Percentiles rank a stretch among this genome's conserved stretches.
phyloP scores from a whole-genome alignment of 31 red algal genomes.

The Asparagopsis taxiformis region DNA sequence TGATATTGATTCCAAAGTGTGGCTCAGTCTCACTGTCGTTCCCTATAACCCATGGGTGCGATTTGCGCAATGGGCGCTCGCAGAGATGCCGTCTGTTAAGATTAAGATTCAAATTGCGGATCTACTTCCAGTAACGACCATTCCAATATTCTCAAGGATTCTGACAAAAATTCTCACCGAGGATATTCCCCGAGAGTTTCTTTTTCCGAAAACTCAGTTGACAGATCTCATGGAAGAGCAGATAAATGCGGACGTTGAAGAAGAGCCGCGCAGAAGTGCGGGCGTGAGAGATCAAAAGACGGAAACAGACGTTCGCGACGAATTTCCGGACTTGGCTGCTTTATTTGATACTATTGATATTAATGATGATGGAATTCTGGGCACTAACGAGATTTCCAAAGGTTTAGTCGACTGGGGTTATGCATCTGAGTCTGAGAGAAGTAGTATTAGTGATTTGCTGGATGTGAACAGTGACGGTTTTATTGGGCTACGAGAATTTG shows the following conservation, averaged over 20 bases:
- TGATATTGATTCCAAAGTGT: slow-evolving; percentile 49
- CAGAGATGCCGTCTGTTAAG: slow-evolving; percentile 37
- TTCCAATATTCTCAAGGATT: slow-evolving; percentile 50
- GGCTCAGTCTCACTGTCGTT: slow-evolving; percentile 49
- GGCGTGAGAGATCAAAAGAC: slow-evolving; percentile 14
- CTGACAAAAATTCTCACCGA: slow-evolving; percentile 43
- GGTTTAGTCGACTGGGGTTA: slow-evolving; percentile 71
- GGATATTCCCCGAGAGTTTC: slow-evolving; percentile 55
- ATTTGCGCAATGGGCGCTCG: slow-evolving; percentile 55
- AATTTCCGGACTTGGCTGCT: slow-evolving; percentile 14
- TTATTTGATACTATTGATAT: slow-evolving; percentile 60
- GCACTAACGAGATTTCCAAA: slow-evolving; percentile 26
- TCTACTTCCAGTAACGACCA: slow-evolving; percentile 37
- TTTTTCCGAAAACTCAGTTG: slow-evolving; percentile 64
- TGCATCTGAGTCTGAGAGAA: slow-evolving; percentile 46
- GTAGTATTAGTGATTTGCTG: slow-evolving; percentile 28
- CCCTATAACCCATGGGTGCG: slow-evolving; percentile 47
- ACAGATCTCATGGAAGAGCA: slow-evolving; percentile 42
- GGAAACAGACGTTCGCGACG: slow-evolving; percentile 2
- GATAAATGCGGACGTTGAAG: slow-evolving; percentile 6
- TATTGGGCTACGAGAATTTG: slow-evolving; percentile 41
- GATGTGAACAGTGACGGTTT: slow-evolving; percentile 49
- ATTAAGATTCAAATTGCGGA: slow-evolving; percentile 41
- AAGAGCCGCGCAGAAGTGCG: neutral
- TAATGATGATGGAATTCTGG: slow-evolving; percentile 34